These are phyloP conservation scores for Heteromeles arbutifolia DNA, from an alignment of 306 rosid genomes.

Conservation along the genomic window DNA sequence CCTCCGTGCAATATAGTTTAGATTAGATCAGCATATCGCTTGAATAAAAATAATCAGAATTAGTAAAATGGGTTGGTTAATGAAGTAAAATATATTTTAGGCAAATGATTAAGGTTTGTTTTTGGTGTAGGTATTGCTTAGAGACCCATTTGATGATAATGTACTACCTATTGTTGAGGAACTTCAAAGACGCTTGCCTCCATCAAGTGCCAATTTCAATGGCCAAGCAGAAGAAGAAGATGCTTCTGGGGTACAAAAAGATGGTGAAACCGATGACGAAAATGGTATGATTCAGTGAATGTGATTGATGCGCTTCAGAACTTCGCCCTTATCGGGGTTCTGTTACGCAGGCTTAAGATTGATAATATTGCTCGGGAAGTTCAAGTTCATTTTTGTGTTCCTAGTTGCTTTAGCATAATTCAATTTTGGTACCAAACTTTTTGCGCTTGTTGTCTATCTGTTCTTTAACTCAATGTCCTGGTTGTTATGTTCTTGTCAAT, in stretches of 20 bases:
- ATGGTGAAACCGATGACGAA: conserved; percentile 43
- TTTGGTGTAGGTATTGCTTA: conserved; percentile 48
- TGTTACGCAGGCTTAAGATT: neutral
- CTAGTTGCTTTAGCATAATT: neutral
- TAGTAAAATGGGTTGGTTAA: too few relatives aligned
- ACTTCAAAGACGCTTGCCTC: conserved; percentile 51
- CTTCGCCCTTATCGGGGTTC: neutral
- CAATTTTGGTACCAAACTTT: neutral
- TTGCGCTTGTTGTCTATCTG: neutral
- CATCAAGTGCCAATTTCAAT: conserved; percentile 12
- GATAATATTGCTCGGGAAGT: neutral
- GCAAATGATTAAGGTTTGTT: neutral
- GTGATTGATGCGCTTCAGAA: neutral
- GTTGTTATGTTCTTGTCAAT: neutral
- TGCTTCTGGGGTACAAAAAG: conserved; percentile 28
- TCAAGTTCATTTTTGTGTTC: neutral
- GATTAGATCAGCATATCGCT: too few relatives aligned
- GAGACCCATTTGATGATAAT: conserved; percentile 66
- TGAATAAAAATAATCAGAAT: too few relatives aligned
- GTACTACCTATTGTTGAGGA: conserved; percentile 64
- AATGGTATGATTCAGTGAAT: conserved; percentile 27
- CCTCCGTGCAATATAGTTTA: too few relatives aligned
- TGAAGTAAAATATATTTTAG: too few relatives aligned
- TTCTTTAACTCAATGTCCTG: neutral
- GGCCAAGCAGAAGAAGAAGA: conserved; percentile 61